Evolutionary conservation across 257 asterid genomes (phyloP), one percentile per base, ranked within the genome.

Genomic region (Nemophila menziesii): DNA sequence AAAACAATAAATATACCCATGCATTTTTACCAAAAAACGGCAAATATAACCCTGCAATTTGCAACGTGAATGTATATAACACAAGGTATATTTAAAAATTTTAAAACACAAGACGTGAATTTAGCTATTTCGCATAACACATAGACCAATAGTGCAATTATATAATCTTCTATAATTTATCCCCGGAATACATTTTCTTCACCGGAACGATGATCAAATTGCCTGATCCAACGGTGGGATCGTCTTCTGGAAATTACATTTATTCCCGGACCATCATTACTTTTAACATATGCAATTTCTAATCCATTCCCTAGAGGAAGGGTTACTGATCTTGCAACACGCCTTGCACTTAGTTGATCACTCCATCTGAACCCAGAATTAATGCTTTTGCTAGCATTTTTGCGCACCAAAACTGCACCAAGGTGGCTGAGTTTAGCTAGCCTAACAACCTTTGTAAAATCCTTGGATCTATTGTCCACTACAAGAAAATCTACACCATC

Each of bases 251-350:
- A n/a, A 20, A 27, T 19, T 14, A 19, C 2, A 5, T 12, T 48
- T 19, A 16, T 44, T 11, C 52, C 65, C n/a, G n/a, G n/a, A n/a
- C n/a, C n/a, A 18, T 22, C 64, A 22, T 33, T 58, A 27, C 52
- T 33, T 0, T 52, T 58, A 26, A 68, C 39, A 52, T 56, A 52
- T 13, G 68, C 68, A 22, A 68, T 19, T 16, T 68, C 56, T 6
- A 68, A 16, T 8, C 65, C 75, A 16, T 44, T 59, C 38, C 63
- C 71, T 19, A 64, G 39, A 11, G 75, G 68, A 18, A 68, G 56
- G 48, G 47, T 9, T n/a, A 34, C 54, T 4, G 68, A 55, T 36
- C 59, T 56, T 26, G 64, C 68, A 23, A 64, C 56, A 14, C 48
- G 26, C 4, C 16, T 42, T 23, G 38, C 29, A 11, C 37, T 20